Evolutionary conservation across 2,329 filamentous ascomycete species (phyloP).

Genomic region (Cladobotryum protrusum): DNA sequence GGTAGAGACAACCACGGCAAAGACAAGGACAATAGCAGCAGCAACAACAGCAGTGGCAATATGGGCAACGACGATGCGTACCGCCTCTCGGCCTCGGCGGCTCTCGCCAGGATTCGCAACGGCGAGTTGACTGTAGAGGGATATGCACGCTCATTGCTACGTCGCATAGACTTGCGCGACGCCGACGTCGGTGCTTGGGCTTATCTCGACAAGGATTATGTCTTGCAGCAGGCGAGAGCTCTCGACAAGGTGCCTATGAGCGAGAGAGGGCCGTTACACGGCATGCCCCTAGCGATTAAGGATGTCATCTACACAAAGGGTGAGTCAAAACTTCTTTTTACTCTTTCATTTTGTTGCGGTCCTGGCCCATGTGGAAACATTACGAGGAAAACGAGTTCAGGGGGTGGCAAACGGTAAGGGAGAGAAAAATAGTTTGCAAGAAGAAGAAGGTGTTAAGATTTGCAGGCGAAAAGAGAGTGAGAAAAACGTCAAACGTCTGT

Average conservation of each 20-base stretch:
- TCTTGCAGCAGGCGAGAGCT: conserved; percentile 42
- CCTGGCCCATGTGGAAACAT: too few species aligned
- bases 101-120: conserved; percentile 8
- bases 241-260: conserved; percentile 44
- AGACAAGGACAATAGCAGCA: background rate
- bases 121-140: conserved; percentile 35
- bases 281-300: conserved; percentile 52
- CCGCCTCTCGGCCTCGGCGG: conserved; percentile 12
- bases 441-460: background rate
- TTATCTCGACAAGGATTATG: conserved; percentile 37
- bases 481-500: background rate
- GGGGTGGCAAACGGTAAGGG: background rate
- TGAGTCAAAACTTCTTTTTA: conserved; percentile 14
- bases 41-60: background rate
- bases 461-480: background rate
- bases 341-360: too few species aligned
- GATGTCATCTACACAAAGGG: conserved; percentile 54
- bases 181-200: conserved; percentile 44
- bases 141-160: conserved; percentile 42
- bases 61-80: conserved; percentile 11
- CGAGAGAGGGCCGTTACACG: conserved; percentile 49
- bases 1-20: background rate
- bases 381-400: too few species aligned
- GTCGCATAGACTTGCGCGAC: conserved; percentile 39
- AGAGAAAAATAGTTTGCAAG: background rate